Conservation (phyloP, 2,329 filamentous ascomycete genomes). For the Fusarium illudens region DNA sequence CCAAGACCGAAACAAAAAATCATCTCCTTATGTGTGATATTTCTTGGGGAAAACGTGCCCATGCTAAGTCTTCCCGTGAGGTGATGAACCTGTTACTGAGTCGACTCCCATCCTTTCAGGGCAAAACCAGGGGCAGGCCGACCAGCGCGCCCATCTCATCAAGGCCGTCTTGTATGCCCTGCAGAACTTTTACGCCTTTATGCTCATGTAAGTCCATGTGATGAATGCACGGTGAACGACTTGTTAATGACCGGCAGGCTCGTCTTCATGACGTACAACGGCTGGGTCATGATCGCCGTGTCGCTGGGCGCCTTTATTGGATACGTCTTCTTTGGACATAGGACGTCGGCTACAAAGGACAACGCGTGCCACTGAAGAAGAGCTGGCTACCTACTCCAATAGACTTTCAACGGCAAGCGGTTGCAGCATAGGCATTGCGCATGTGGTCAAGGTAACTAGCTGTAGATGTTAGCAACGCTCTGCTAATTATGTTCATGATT, state of each 20-base stretch:
- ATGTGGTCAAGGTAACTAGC: background rate
- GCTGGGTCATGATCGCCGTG: slow-evolving; percentile 94
- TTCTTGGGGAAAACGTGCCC: slow-evolving; percentile 31
- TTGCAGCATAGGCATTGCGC: background rate
- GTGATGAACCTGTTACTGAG: slow-evolving; percentile 64
- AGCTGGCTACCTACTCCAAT: background rate
- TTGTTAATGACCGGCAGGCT: slow-evolving; percentile 67
- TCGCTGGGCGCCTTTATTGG: slow-evolving; percentile 88
- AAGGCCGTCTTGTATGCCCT: slow-evolving; percentile 87
- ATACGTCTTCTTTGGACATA: slow-evolving; percentile 81
- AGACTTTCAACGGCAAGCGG: background rate
- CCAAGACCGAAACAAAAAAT: slow-evolving; percentile 28
- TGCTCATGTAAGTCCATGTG: slow-evolving; percentile 83
- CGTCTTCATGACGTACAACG: slow-evolving; percentile 99
- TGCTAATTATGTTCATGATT: background rate
- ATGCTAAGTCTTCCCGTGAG: slow-evolving; percentile 46
- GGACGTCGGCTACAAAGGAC: slow-evolving; percentile 77
- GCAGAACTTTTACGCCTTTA: slow-evolving; percentile 98
- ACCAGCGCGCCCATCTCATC: slow-evolving; percentile 75
- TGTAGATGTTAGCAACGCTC: background rate
- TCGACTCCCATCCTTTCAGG: slow-evolving; percentile 74
- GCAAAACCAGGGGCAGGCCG: slow-evolving; percentile 69
- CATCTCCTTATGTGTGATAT: slow-evolving; percentile 14
- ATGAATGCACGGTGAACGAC: background rate
- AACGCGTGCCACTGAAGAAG: slow-evolving; percentile 86